Base-by-base conservation (phyloP, 2,329 filamentous ascomycete species). In the Pezicula carpinea region DNA sequence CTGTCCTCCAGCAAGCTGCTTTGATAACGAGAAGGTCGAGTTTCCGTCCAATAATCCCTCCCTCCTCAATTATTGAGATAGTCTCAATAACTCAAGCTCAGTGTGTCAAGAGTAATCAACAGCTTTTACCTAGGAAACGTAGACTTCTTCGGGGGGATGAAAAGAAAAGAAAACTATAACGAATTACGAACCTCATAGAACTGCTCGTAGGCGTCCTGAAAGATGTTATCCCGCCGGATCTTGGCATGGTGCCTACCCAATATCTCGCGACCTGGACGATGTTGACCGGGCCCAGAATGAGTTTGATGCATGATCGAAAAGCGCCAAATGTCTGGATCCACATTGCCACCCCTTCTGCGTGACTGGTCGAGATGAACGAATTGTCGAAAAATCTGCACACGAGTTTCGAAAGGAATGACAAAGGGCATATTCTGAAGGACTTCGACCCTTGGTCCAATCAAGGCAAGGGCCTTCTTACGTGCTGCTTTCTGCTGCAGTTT, bases 361-460 rank as follows among this genome's bases (percentile, higher is more conserved):
- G 75, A 66, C 64, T 93, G 89, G 66, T 99, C 93, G 4, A 91
- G 73, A 23, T 80, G 69, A n/a, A 97, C 87, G 58, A 97, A 97
- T 60, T 96, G 83, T 23, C 91, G 82, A 66, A 99, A 97, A 19
- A 97, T 92, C 62, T 90, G 82, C 4, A 99, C 93, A 39, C 93
- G 77, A 0, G 88, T 93, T 32, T 88, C 82, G 58, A 99, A 99
- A 0, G 92, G 93, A 38, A 99, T 93, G 55, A 92, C 87, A 64
- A 97, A 99, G 0, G 93, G 93, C 83, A 99, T 95, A 60, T 97
- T 95, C 56, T 93, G 85, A 43, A 99, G 69, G 5, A 99, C 87
- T 61, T 96, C 91, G 8, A 96, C 73, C 56, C 92, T 85, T 1
- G 93, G 92, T 0, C 87, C 89, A 51, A 96, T 82, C 13, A 85